Evolutionary conservation across 1,139 yeast genomes (phyloP), one percentile per base, ranked within the genome.

Genomic region (Yamadazyma epiphylla): DNA sequence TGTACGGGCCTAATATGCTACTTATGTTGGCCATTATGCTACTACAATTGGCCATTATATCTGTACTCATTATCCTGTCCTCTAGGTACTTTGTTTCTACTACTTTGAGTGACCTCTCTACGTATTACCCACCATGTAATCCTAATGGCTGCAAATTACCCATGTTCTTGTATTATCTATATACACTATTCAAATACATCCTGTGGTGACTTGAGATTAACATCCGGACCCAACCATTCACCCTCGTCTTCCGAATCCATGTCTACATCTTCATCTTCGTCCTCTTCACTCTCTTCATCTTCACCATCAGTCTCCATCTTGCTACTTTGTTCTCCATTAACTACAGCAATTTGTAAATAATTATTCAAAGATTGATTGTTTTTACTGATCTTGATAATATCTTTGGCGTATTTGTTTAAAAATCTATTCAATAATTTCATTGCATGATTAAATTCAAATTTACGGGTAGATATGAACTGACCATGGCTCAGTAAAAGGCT

Each of bases 371-470:
- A 78, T 35, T 69, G 70, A 46, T 80, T 83, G 26, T 67, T 66
- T 39, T 67, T 74, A 3, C 80, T 64, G 4, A 77, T 57, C 28
- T 60, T 60, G 2, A 78, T 77, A 15, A 87, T 70, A 34, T 85
- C 95, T 53, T 85, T 84, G 14, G 85, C 91, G 6, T 80, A 61
- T 46, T 87, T 72, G 31, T 76, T 79, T 39, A 89, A 65, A 45
- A 83, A 88, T 49, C 95, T 70, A 44, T 80, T 94, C 8, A 87
- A 60, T 4, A 84, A 72, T 47, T 94, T 76, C 46, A 88, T 57
- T 0, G 85, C 70, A 33, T 80, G 73, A 5, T 78, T 69, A 47
- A 81, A 86, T 36, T 78, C 74, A 42, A 74, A 80, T 49, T 77
- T 80, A 47, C 82, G 71, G 7, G 58, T 55, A 32, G 75, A 69